These are phyloP conservation scores for Monosporascus sp. DNA, from an alignment of 2,329 filamentous ascomycete genomes.

Conservation along the genomic window DNA sequence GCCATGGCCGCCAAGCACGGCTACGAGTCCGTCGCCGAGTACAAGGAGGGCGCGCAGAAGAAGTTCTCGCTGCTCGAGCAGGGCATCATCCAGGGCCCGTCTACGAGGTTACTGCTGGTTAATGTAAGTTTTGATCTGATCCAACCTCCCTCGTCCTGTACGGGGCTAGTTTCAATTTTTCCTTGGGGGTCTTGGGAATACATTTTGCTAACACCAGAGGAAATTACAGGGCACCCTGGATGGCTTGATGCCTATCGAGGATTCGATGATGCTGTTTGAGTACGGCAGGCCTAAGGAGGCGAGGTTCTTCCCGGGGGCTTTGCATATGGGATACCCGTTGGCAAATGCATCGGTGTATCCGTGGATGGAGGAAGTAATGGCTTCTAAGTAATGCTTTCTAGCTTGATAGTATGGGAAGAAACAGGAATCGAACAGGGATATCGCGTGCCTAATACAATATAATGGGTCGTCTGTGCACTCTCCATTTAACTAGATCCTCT, in stretches of 20 bases:
- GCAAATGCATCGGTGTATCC: slow-evolving; percentile 54
- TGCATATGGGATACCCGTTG: slow-evolving; percentile 66
- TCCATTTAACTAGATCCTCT: too few relatives aligned
- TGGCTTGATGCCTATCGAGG: slow-evolving; percentile 64
- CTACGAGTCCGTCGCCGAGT: slow-evolving; percentile 51
- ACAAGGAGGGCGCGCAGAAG: slow-evolving; percentile 48
- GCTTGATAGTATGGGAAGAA: too few relatives aligned
- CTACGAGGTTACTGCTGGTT: slow-evolving; percentile 54
- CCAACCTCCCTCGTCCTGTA: neutral
- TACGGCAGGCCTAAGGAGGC: slow-evolving; percentile 62
- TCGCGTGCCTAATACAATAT: too few relatives aligned
- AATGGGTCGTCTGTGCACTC: too few relatives aligned
- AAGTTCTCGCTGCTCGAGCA: slow-evolving; percentile 60
- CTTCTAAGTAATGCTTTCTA: slow-evolving; percentile 12
- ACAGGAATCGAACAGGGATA: too few relatives aligned
- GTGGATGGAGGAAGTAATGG: slow-evolving; percentile 56
- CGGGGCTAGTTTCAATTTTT: too few relatives aligned
- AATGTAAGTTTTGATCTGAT: slow-evolving; percentile 40
- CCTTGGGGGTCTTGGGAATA: neutral
- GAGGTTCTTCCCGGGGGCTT: slow-evolving; percentile 54
- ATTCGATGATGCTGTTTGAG: slow-evolving; percentile 60
- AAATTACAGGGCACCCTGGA: slow-evolving; percentile 52
- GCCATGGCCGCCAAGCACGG: slow-evolving; percentile 60
- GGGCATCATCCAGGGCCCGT: slow-evolving; percentile 51
- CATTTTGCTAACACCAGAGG: neutral